Conservation (phyloP, 352 stramenopile genomes). For the Globisporangium splendens region DNA sequence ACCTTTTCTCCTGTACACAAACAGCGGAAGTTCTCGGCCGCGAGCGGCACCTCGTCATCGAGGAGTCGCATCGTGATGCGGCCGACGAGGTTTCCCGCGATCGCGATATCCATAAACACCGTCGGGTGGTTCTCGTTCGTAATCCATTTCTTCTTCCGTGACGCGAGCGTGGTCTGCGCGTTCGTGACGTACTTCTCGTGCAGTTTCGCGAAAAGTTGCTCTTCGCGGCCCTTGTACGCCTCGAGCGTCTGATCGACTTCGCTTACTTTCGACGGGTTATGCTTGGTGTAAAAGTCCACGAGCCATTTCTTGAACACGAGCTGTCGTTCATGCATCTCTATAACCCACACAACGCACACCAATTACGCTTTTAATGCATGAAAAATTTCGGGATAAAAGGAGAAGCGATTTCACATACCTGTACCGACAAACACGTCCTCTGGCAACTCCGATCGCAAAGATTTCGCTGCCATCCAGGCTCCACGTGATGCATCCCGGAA, state of each 20-base stretch:
- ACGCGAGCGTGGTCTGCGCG: slow-evolving; percentile 23
- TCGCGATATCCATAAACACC: slow-evolving; percentile 95
- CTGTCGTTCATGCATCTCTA: slow-evolving; percentile 5
- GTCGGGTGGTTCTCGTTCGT: slow-evolving; percentile 71
- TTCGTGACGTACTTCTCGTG: slow-evolving; percentile 52
- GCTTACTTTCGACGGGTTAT: slow-evolving; percentile 58
- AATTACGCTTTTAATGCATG: no score
- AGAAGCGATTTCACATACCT: not conserved
- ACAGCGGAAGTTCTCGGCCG: slow-evolving; percentile 94
- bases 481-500: slow-evolving; percentile 27
- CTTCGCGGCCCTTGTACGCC: slow-evolving; percentile 50
- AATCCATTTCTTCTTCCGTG: slow-evolving; percentile 45
- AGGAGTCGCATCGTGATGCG: slow-evolving; percentile 95
- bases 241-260: slow-evolving; percentile 55
- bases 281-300: slow-evolving; percentile 60
- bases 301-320: slow-evolving; percentile 33
- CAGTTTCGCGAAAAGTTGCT: slow-evolving; percentile 69
- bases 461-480: slow-evolving; percentile 22
- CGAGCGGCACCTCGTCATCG: slow-evolving; percentile 90
- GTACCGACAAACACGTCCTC: slow-evolving; percentile 3
- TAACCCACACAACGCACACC: not conserved
- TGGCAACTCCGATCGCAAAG: slow-evolving; percentile 20
- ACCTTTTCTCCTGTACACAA: slow-evolving; percentile 80
- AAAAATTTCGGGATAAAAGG: not conserved
- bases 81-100: slow-evolving; percentile 75